phyloP scores from a whole-genome alignment of 108 stramenopile species.

The Pelagomonas calceolata region DNA sequence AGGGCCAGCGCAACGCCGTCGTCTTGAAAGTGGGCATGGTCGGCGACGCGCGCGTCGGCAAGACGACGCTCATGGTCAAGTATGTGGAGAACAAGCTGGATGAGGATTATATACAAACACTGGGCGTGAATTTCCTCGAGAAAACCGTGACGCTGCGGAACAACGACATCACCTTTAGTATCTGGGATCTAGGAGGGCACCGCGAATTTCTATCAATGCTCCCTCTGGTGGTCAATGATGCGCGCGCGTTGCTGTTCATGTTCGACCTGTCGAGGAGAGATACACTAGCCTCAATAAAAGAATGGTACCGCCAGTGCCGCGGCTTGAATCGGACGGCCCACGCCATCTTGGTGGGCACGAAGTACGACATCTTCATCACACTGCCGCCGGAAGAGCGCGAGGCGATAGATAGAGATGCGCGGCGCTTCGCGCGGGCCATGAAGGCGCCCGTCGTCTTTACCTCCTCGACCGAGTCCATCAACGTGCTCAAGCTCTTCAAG shows the following conservation, averaged over 20 bases:
- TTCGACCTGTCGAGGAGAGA: slow-evolving; percentile 34
- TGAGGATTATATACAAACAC: slow-evolving; percentile 50
- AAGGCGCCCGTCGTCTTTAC: slow-evolving; percentile 47
- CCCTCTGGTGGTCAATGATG: slow-evolving; percentile 47
- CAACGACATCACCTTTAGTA: slow-evolving; percentile 47
- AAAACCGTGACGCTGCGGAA: slow-evolving; percentile 45
- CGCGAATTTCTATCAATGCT: slow-evolving; percentile 48
- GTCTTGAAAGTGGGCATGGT: slow-evolving; percentile 23
- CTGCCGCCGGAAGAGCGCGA: slow-evolving; percentile 40
- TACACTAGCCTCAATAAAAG: slow-evolving; percentile 19
- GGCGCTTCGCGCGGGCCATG: slow-evolving; percentile 50
- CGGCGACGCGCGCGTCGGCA: slow-evolving; percentile 33
- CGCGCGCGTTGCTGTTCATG: slow-evolving; percentile 47
- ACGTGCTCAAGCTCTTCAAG: slow-evolving; percentile 41
- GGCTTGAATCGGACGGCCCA: slow-evolving; percentile 39
- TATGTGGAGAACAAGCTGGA: slow-evolving; percentile 53
- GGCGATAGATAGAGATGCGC: slow-evolving; percentile 40
- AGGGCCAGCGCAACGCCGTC: no score
- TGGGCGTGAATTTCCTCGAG: slow-evolving; percentile 55
- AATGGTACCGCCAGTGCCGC: slow-evolving; percentile 51
- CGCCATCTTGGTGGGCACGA: slow-evolving; percentile 49
- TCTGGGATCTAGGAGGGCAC: slow-evolving; percentile 52
- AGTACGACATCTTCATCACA: slow-evolving; percentile 46
- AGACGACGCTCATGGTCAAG: slow-evolving; percentile 54
- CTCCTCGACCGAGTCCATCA: slow-evolving; percentile 43